phyloP scores from a whole-genome alignment of 352 stramenopile genomes.

The Pythium dissotocum region DNA sequence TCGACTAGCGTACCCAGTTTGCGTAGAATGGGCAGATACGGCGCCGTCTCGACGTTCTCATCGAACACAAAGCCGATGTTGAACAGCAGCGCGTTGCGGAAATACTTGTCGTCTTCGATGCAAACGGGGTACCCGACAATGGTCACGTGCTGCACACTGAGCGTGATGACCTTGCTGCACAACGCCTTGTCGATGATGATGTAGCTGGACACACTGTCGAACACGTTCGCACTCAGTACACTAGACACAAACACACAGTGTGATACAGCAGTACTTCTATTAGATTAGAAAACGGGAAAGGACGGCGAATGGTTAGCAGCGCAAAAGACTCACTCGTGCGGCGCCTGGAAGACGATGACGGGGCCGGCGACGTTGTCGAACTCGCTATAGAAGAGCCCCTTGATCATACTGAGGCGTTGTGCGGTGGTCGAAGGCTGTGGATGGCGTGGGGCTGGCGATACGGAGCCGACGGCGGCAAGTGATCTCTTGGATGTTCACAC shows the following conservation, averaged over 20 bases:
- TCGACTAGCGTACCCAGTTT: conserved; percentile 84
- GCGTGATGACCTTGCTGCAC: conserved; percentile 87
- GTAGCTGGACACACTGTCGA: conserved; percentile 85
- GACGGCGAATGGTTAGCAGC: neutral
- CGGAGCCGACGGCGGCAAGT: neutral
- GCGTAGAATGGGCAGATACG: conserved; percentile 81
- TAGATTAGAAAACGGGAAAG: neutral
- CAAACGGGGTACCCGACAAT: conserved; percentile 87
- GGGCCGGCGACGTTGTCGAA: conserved; percentile 91
- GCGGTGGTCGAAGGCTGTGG: neutral
- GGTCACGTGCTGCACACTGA: conserved; percentile 78
- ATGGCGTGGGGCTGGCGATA: neutral
- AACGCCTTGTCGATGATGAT: conserved; percentile 90
- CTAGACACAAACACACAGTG: conserved; percentile 27
- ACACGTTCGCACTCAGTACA: conserved; percentile 79
- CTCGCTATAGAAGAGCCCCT: conserved; percentile 90
- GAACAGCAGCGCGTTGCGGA: conserved; percentile 87
- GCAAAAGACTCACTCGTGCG: conserved; percentile 53
- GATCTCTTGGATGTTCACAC: neutral
- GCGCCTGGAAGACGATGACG: conserved; percentile 89
- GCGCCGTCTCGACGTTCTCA: conserved; percentile 65
- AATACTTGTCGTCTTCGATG: conserved; percentile 91
- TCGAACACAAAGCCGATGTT: conserved; percentile 91
- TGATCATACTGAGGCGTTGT: conserved; percentile 49
- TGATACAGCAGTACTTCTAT: neutral